Evolutionary conservation across 2,329 filamentous ascomycete species (phyloP).

Genomic region (Pseudogymnoascus verrucosus): DNA sequence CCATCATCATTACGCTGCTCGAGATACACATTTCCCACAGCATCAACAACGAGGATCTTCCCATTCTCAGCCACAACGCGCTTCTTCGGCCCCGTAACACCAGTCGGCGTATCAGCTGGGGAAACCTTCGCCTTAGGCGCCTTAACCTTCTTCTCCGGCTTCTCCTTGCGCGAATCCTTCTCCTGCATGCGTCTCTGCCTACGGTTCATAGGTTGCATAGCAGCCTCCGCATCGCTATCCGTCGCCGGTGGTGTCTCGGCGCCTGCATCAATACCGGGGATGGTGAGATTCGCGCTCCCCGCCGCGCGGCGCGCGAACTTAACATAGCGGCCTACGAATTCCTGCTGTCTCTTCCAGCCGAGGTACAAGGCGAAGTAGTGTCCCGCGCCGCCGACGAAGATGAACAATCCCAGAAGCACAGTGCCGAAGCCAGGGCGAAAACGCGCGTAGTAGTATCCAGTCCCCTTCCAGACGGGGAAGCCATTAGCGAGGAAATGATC

Average conservation of each 20-base stretch:
- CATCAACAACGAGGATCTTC: slow-evolving; percentile 89
- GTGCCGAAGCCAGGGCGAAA: slow-evolving; percentile 86
- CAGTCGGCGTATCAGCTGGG: slow-evolving; percentile 32
- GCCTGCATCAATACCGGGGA: slow-evolving; percentile 56
- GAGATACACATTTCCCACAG: slow-evolving; percentile 85
- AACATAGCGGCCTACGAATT: slow-evolving; percentile 89
- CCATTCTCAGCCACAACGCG: slow-evolving; percentile 89
- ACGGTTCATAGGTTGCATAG: slow-evolving; percentile 62
- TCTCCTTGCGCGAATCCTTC: slow-evolving; percentile 67
- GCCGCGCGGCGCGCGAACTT: slow-evolving; percentile 78
- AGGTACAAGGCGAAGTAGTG: slow-evolving; percentile 84
- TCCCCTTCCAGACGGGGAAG: slow-evolving; percentile 94
- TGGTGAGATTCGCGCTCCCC: slow-evolving; percentile 69
- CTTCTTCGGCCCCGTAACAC: slow-evolving; percentile 71
- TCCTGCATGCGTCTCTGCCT: slow-evolving; percentile 85
- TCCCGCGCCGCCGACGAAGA: slow-evolving; percentile 72
- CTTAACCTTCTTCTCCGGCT: slow-evolving; percentile 48
- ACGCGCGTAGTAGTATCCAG: slow-evolving; percentile 94
- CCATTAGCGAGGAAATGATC: slow-evolving; percentile 90
- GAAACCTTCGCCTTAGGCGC: slow-evolving; percentile 37
- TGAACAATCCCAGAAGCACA: slow-evolving; percentile 72
- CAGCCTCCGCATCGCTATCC: slow-evolving; percentile 39
- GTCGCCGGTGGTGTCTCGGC: slow-evolving; percentile 36
- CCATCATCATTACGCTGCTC: slow-evolving; percentile 88
- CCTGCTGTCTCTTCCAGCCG: slow-evolving; percentile 79